A percentile compares a stretch with the other conserved stretches of the same genome.
Evolutionary conservation across 1,139 yeast genomes (phyloP).

Genomic region (Kluyveromyces sp.): DNA sequence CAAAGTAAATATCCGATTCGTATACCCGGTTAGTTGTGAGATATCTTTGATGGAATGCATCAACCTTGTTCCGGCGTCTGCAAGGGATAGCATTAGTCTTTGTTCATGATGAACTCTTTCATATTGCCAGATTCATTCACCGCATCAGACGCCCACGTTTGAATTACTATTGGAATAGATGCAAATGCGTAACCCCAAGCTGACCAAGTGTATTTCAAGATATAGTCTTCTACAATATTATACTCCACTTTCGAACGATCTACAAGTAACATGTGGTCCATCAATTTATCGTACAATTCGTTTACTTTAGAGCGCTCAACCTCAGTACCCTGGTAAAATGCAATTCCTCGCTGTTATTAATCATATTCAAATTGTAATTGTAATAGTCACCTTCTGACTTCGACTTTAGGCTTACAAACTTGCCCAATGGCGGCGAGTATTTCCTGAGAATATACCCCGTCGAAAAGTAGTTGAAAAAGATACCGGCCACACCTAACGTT

Average conservation of each 20-base stretch:
- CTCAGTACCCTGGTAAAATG: conserved; percentile 86
- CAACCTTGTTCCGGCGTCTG: conserved; percentile 94
- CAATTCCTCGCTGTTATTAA: conserved; percentile 90
- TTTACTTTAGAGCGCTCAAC: conserved; percentile 65
- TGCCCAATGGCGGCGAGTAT: conserved; percentile 83
- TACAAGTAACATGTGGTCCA: conserved; percentile 40
- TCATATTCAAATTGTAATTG: conserved; percentile 76
- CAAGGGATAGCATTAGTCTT: conserved; percentile 83
- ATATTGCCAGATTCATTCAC: conserved; percentile 48
- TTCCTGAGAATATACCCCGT: conserved; percentile 71
- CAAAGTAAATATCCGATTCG: conserved; percentile 75
- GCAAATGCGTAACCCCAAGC: conserved; percentile 89
- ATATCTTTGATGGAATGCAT: conserved; percentile 93
- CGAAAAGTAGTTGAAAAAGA: conserved; percentile 68
- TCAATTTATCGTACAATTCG: conserved; percentile 51
- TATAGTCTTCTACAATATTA: conserved; percentile 75
- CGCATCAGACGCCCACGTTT: conserved; percentile 33
- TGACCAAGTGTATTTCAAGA: conserved; percentile 89
- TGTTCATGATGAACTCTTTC: conserved; percentile 86
- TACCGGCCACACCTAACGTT: conserved; percentile 73
- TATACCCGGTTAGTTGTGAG: conserved; percentile 85
- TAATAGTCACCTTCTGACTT: conserved; percentile 84
- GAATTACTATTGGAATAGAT: conserved; percentile 69
- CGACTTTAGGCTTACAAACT: conserved; percentile 63
- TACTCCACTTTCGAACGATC: conserved; percentile 47